Evolutionary conservation across 73 alveolate species (phyloP).

Genomic region (Stentor roeselii): DNA sequence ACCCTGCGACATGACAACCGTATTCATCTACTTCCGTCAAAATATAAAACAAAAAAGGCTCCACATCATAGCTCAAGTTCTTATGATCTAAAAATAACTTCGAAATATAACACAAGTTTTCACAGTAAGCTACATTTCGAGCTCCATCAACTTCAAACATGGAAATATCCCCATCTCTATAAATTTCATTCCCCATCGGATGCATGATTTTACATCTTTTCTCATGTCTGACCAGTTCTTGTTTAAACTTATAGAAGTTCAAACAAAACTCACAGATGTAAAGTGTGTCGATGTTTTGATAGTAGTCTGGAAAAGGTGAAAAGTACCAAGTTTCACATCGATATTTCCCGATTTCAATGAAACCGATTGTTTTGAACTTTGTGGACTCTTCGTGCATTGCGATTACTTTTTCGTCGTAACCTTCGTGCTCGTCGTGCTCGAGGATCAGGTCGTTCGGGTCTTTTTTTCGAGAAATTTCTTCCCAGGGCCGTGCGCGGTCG

Average conservation of each 20-base stretch:
- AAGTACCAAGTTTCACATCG: conserved; percentile 91
- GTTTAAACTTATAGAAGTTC: conserved; percentile 42
- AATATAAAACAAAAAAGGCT: conserved; percentile 93
- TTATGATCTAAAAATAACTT: conserved; percentile 97
- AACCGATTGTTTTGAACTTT: conserved; percentile 73
- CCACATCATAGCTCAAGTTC: conserved; percentile 89
- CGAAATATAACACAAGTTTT: conserved; percentile 91
- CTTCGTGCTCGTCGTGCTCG: conserved; percentile 88
- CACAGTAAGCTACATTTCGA: conserved; percentile 84
- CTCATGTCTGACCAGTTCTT: conserved; percentile 70
- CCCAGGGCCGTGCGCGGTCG: conserved; percentile 45
- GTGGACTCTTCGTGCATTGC: conserved; percentile 83
- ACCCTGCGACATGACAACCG: conserved; percentile 92
- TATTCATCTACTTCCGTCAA: conserved; percentile 87
- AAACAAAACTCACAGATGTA: conserved; percentile 88
- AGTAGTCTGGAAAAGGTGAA: conserved; percentile 93
- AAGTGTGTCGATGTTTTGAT: conserved; percentile 78
- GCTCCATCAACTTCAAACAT: conserved; percentile 98
- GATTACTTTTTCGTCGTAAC: conserved; percentile 67
- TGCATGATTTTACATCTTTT: conserved; percentile 62
- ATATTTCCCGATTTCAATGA: conserved; percentile 76
- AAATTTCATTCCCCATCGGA: conserved; percentile 98
- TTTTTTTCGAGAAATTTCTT: conserved; percentile 38
- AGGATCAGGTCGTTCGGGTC: conserved; percentile 45
- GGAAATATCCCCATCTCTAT: conserved; percentile 90